These are phyloP conservation scores for Crepidotus variabilis DNA, from an alignment of 768 basidiomycete species.

Conservation along the genomic window DNA sequence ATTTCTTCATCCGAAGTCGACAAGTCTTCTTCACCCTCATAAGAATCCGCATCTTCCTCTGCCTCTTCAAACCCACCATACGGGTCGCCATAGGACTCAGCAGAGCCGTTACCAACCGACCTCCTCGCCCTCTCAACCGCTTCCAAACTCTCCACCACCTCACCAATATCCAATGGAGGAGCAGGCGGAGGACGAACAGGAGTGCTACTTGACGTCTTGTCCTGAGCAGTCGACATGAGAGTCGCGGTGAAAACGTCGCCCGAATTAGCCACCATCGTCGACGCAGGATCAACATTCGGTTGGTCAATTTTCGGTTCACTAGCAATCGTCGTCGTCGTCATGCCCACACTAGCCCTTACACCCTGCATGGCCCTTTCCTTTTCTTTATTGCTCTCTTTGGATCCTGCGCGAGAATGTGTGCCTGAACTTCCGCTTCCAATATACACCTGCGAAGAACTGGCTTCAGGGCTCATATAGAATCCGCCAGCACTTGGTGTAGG, in stretches of 20 bases:
- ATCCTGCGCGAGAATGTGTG: background rate
- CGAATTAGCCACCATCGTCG: no score
- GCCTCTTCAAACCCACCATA: background rate
- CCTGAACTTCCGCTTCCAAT: constrained; percentile 14
- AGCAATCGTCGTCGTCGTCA: background rate
- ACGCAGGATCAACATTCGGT: no score
- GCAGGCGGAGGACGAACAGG: background rate
- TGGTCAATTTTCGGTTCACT: background rate
- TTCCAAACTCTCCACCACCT: background rate
- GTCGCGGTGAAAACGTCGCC: background rate
- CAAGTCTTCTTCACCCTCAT: background rate
- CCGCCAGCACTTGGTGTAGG: background rate
- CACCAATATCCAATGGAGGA: background rate
- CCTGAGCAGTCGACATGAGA: background rate
- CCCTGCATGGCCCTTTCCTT: background rate
- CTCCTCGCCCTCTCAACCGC: background rate
- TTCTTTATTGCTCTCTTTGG: background rate
- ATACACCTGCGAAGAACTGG: constrained; percentile 25
- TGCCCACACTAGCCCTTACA: background rate
- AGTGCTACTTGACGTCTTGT: background rate
- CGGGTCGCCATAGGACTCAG: background rate
- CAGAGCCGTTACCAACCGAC: background rate
- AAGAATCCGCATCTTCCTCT: background rate
- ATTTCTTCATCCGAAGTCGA: constrained; percentile 2
- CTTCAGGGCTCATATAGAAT: constrained; percentile 11